A percentile compares a stretch with the other conserved stretches of the same genome.
Conservation (phyloP, 2,329 filamentous ascomycete species). For the Diaporthe helianthi region DNA sequence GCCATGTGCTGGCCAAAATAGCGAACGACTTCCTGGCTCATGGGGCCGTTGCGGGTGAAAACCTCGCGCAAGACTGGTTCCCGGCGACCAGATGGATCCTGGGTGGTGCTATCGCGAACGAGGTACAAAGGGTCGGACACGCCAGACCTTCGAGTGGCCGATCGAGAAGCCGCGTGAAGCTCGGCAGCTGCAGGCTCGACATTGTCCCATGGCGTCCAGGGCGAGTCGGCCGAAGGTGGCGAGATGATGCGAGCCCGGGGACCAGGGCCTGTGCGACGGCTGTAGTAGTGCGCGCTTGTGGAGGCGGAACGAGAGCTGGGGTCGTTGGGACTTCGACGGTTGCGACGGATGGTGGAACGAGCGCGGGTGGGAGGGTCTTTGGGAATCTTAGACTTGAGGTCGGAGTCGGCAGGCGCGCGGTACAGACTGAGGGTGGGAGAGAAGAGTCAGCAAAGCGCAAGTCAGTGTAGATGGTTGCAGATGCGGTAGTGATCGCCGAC, state of each 20-base stretch:
- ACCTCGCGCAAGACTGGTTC: constrained; percentile 27
- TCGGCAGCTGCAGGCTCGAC: not conserved
- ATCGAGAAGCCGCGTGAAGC: constrained; percentile 3
- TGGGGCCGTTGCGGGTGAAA: constrained; percentile 26
- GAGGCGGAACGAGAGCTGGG: constrained; percentile 3
- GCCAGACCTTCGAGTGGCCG: constrained; percentile 7
- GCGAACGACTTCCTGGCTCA: constrained; percentile 32
- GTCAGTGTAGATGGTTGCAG: not conserved
- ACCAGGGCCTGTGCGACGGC: constrained; percentile 11
- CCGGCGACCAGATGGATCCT: constrained; percentile 18
- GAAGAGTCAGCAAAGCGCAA: constrained; percentile 8
- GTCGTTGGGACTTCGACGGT: constrained; percentile 19
- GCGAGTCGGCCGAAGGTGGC: constrained; percentile 13
- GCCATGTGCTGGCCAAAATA: constrained; percentile 34
- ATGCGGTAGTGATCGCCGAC: not conserved
- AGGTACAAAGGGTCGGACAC: constrained; percentile 4
- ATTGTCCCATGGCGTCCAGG: constrained; percentile 29
- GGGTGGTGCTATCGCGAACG: constrained; percentile 17
- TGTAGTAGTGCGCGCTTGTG: constrained; percentile 18
- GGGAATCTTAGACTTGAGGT: constrained; percentile 40
- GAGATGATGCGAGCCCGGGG: constrained; percentile 22
- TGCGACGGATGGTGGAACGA: constrained; percentile 42
- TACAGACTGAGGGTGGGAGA: constrained; percentile 40
- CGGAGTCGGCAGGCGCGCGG: constrained; percentile 43
- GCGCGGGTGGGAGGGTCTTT: constrained; percentile 39